Conservation (phyloP, 352 stramenopile species). For the Phytophthora megakarya region DNA sequence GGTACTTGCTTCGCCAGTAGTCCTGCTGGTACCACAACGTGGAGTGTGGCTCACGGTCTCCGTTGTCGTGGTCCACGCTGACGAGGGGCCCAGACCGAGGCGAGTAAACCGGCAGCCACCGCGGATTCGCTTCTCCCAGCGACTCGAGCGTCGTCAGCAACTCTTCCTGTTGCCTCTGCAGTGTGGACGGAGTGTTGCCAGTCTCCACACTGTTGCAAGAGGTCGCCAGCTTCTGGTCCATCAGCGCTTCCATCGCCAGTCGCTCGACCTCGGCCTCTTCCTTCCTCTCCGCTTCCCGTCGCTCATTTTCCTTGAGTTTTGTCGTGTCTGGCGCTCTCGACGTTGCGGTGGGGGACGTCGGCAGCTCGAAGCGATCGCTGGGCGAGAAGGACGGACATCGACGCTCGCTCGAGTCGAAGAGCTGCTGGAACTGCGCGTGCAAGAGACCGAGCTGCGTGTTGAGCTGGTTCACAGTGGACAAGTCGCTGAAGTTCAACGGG, state of each 20-base stretch:
- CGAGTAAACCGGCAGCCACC: slow-evolving; percentile 18
- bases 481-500: slow-evolving; percentile 36
- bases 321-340: slow-evolving; percentile 8
- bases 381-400: slow-evolving; percentile 29
- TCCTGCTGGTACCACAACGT: slow-evolving; percentile 57
- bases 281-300: slow-evolving; percentile 7
- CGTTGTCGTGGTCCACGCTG: slow-evolving; percentile 1
- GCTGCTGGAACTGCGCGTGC: slow-evolving; percentile 63
- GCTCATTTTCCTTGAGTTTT: slow-evolving; percentile 17
- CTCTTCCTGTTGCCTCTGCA: slow-evolving; percentile 43
- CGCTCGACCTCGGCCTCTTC: slow-evolving; percentile 29
- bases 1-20: slow-evolving; percentile 62
- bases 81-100: slow-evolving; percentile 1
- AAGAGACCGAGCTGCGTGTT: slow-evolving; percentile 57
- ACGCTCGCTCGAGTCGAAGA: slow-evolving; percentile 51
- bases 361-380: slow-evolving; percentile 49
- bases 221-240: slow-evolving; percentile 35
- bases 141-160: slow-evolving; percentile 47
- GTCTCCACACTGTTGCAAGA: background rate
- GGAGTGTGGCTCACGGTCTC: slow-evolving; percentile 6
- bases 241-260: slow-evolving; percentile 39
- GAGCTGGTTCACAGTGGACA: slow-evolving; percentile 46
- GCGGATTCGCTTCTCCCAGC: slow-evolving; percentile 19
- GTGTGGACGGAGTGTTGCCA: background rate
- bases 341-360: slow-evolving; percentile 24